A percentile compares a stretch with the other conserved stretches of the same genome.
Evolutionary conservation across 495 filamentous ascomycete genomes (phyloP).

Genomic region (Mytilinidion resinicola): DNA sequence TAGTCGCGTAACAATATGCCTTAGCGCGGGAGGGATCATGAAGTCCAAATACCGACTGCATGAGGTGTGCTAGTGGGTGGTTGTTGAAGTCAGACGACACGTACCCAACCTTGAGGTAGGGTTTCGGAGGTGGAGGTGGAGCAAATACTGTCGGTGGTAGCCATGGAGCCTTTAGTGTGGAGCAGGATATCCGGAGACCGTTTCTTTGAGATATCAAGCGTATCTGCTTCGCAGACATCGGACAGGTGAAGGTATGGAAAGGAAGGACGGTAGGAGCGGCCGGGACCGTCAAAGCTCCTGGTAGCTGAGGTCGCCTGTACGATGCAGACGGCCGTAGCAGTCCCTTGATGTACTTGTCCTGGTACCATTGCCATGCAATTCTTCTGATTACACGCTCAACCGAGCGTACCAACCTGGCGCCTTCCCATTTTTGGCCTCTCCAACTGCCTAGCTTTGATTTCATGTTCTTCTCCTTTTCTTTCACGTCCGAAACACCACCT

Average conservation of each 20-base stretch:
- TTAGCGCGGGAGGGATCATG: conserved; percentile 67
- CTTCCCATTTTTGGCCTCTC: conserved; percentile 78
- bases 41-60: conserved; percentile 97
- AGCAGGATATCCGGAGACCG: conserved; percentile 84
- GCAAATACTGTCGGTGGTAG: conserved; percentile 72
- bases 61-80: conserved; percentile 90
- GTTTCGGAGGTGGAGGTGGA: conserved; percentile 74
- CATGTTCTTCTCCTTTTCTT: conserved; percentile 40
- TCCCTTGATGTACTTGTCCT: conserved; percentile 65
- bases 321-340: conserved; percentile 49
- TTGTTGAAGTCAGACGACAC: conserved; percentile 99
- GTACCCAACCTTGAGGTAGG: conserved; percentile 85
- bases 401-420: conserved; percentile 75
- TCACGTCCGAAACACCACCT: conserved; percentile 32
- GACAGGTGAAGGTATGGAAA: conserved; percentile 98
- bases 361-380: conserved; percentile 82
- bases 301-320: conserved; percentile 72
- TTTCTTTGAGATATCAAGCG: conserved; percentile 94
- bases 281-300: conserved; percentile 68
- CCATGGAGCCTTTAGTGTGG: conserved; percentile 81
- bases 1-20: conserved; percentile 97
- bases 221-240: conserved; percentile 87
- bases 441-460: conserved; percentile 54
- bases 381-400: conserved; percentile 76
- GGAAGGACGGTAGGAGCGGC: conserved; percentile 91